Base-by-base conservation (phyloP, 1,284 basidiomycete species). In the Pterulicium gracile region DNA sequence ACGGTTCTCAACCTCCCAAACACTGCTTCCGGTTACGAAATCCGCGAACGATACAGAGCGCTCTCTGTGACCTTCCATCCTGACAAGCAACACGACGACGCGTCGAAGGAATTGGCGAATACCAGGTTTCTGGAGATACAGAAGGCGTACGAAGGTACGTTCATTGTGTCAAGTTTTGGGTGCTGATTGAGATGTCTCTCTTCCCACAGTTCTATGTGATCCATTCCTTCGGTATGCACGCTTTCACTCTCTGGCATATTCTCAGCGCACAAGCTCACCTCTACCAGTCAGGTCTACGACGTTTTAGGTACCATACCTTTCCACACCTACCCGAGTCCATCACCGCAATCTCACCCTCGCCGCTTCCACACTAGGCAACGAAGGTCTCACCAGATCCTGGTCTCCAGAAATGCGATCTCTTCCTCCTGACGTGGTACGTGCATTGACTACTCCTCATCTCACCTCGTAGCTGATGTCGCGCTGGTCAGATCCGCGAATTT, bases 31-130 rank as follows among this genome's bases (percentile, higher is more conserved):
- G 71, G 76, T 44, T 64, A 67, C 46, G 81, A 87, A 54, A 79
- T 89, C 52, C 73, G 81, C 44, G 87, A 89, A 49, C 72, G 81
- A 41, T 83, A 88, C 58, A 70, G 73, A 43, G 62, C 75, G 7
- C 61, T 89, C 20, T 88, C 86, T 1, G 68, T 89, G n/a, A 62
- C 81, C n/a, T 85, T 88, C 49, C 88, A 91, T 55, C 88, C 88
- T 2, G 88, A 92, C 69, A 89, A 84, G 57, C 86, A 90, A 51
- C 70, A 65, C n/a, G 75, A 78, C 54, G 69, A 76, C 45, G 57
- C 61, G 3, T 64, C 71, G 49, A 81, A 78, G 58, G 69, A 65
- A 27, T 69, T 75, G 1, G 85, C 88, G 2, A 73, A 77, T 20
- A 67, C 73, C 41, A 70, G 73, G 44, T 90, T 90, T 53, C 68